Percentiles rank a stretch among this genome's conserved stretches.
These are phyloP conservation scores for Solanum clarkiae DNA, from an alignment of 257 asterid species.

Conservation along the genomic window DNA sequence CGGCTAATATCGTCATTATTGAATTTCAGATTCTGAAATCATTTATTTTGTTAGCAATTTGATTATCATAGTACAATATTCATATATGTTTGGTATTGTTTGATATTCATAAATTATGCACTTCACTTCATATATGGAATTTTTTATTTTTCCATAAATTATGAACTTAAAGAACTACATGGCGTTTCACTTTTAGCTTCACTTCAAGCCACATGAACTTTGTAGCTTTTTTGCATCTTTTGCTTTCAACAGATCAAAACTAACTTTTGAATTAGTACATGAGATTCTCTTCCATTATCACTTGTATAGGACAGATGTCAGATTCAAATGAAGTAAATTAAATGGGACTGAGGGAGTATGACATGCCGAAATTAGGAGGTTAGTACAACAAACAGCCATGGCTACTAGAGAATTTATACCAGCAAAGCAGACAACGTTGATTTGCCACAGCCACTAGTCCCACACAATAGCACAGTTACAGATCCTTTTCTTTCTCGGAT, in stretches of 20 bases:
- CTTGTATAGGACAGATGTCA: not conserved
- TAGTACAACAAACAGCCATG: not conserved
- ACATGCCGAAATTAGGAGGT: not conserved
- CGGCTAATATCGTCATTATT: not conserved
- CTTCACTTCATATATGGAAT: not conserved
- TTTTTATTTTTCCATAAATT: not conserved
- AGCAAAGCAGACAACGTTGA: slow-evolving; percentile 98
- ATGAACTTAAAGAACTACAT: not conserved
- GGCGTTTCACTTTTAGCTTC: not conserved
- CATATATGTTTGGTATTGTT: not conserved
- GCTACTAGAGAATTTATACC: slow-evolving; percentile 25
- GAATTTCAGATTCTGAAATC: not conserved
- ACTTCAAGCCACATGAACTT: not conserved
- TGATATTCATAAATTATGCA: not conserved
- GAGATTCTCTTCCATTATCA: not conserved
- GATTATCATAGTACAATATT: not conserved
- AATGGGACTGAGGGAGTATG: not conserved
- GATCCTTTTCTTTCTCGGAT: slow-evolving; percentile 92
- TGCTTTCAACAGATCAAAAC: not conserved
- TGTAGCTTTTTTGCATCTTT: not conserved
- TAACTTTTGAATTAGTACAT: not conserved
- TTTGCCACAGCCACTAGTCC: slow-evolving; percentile 99
- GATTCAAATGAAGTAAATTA: not conserved
- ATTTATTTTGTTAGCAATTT: not conserved
- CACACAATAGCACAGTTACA: slow-evolving; percentile 79